These are phyloP conservation scores for Ploettnerulaceae sp. DNA, from an alignment of 2,329 filamentous ascomycete species.

Conservation along the genomic window DNA sequence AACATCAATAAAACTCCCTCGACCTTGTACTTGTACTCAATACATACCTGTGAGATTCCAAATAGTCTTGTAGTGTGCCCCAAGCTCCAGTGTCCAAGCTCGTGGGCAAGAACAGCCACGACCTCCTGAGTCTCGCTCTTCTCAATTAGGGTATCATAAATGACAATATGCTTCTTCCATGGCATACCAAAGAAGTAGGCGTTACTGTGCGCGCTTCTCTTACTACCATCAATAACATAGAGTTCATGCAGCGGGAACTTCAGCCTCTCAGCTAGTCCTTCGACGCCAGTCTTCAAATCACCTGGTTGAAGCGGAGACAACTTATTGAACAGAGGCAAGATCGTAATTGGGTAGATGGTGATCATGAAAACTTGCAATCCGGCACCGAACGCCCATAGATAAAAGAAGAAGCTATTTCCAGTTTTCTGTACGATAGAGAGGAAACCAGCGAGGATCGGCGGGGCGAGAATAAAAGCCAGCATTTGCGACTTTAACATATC, in stretches of 20 bases:
- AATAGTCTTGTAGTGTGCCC: slow-evolving; percentile 92
- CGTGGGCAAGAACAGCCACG: slow-evolving; percentile 89
- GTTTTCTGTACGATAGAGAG: slow-evolving; percentile 92
- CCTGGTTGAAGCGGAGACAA: slow-evolving; percentile 87
- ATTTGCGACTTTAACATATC: slow-evolving; percentile 90
- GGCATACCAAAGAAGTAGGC: slow-evolving; percentile 96
- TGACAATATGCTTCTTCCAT: slow-evolving; percentile 99
- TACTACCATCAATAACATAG: slow-evolving; percentile 90
- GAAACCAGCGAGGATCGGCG: slow-evolving; percentile 87
- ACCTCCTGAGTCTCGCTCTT: slow-evolving; percentile 91
- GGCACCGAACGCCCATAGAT: slow-evolving; percentile 90
- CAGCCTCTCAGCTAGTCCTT: slow-evolving; percentile 74
- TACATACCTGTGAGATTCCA: slow-evolving; percentile 69
- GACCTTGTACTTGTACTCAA: neutral
- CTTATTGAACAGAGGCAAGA: slow-evolving; percentile 97
- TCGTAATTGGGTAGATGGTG: slow-evolving; percentile 91
- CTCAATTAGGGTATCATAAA: slow-evolving; percentile 96
- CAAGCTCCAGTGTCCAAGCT: slow-evolving; percentile 94
- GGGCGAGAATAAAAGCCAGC: slow-evolving; percentile 72
- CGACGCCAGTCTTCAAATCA: slow-evolving; percentile 80
- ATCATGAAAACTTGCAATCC: slow-evolving; percentile 90
- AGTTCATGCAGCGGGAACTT: slow-evolving; percentile 90
- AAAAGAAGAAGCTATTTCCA: slow-evolving; percentile 94
- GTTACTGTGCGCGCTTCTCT: slow-evolving; percentile 83
- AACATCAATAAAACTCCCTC: slow-evolving; percentile 30